Evolutionary conservation across 2,329 filamentous ascomycete genomes (phyloP).

Genomic region (Lasiodiplodia citricola): DNA sequence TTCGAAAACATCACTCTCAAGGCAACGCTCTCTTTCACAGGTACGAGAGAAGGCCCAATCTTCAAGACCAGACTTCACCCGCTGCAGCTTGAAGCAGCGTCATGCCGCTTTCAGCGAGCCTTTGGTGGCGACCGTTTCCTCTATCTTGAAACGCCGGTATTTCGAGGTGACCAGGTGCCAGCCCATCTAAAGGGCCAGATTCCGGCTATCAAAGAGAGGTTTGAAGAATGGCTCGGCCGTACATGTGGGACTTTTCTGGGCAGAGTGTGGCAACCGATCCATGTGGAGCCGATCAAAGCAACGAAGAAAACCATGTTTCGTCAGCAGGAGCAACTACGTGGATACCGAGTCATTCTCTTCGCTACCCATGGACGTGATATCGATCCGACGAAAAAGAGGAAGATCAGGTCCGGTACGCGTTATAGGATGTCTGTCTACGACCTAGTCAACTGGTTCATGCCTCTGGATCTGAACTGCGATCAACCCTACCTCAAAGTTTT

Average conservation of each 20-base stretch:
- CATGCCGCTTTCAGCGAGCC: slow-evolving; percentile 44
- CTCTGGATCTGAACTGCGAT: slow-evolving; percentile 40
- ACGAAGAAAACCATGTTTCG: slow-evolving; percentile 32
- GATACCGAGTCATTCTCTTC: slow-evolving; percentile 40
- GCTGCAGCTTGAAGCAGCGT: slow-evolving; percentile 35
- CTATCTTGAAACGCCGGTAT: slow-evolving; percentile 44
- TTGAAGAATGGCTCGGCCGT: slow-evolving; percentile 40
- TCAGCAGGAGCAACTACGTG: not conserved
- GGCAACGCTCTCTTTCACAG: slow-evolving; percentile 35
- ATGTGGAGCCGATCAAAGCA: slow-evolving; percentile 44
- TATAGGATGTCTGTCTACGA: slow-evolving; percentile 31
- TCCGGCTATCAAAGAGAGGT: slow-evolving; percentile 34
- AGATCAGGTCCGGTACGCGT: not conserved
- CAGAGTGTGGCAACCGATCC: slow-evolving; percentile 48
- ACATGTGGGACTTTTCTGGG: slow-evolving; percentile 46
- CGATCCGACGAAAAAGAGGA: not conserved
- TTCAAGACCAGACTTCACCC: slow-evolving; percentile 37
- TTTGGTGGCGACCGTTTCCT: slow-evolving; percentile 50
- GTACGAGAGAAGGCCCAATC: slow-evolving; percentile 28
- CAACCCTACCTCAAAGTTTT: slow-evolving; percentile 50
- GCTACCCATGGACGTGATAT: slow-evolving; percentile 41
- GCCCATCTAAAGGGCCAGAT: slow-evolving; percentile 30
- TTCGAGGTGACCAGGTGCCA: slow-evolving; percentile 30
- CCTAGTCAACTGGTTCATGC: slow-evolving; percentile 49
- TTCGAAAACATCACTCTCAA: slow-evolving; percentile 43